phyloP scores from a whole-genome alignment of 2,329 filamentous ascomycete genomes.

The Ascochyta rabiei region DNA sequence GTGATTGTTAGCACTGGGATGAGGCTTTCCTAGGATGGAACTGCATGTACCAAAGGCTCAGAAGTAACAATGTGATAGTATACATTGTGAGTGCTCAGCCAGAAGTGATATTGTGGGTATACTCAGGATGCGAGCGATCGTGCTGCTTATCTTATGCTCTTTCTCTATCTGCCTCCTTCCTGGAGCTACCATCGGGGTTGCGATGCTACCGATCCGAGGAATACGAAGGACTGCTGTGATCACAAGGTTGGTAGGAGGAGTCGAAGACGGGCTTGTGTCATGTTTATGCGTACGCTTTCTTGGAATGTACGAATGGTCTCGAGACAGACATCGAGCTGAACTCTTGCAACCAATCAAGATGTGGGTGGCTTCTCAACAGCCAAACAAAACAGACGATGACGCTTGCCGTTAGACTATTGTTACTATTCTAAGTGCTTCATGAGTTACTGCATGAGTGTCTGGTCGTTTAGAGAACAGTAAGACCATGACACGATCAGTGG shows the following conservation, averaged over 20 bases:
- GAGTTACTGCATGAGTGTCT: background rate
- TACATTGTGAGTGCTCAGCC: background rate
- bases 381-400: constrained; percentile 7
- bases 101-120: background rate
- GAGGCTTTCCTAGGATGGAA: background rate
- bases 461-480: too few species aligned
- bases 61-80: background rate
- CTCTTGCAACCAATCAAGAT: background rate
- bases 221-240: background rate
- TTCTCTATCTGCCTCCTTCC: background rate
- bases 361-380: constrained; percentile 2
- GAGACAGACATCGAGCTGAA: constrained; percentile 3
- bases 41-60: background rate
- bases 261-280: constrained; percentile 1
- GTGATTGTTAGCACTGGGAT: background rate
- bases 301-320: background rate
- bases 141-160: background rate
- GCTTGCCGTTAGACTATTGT: background rate
- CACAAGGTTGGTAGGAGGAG: constrained; percentile 1
- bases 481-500: background rate
- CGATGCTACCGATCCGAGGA: background rate
- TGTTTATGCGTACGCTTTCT: background rate
- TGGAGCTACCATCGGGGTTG: background rate
- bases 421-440: background rate
- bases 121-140: background rate